phyloP scores from a whole-genome alignment of 192 early-diverging fungal species.

The Ambispora gerdemannii region DNA sequence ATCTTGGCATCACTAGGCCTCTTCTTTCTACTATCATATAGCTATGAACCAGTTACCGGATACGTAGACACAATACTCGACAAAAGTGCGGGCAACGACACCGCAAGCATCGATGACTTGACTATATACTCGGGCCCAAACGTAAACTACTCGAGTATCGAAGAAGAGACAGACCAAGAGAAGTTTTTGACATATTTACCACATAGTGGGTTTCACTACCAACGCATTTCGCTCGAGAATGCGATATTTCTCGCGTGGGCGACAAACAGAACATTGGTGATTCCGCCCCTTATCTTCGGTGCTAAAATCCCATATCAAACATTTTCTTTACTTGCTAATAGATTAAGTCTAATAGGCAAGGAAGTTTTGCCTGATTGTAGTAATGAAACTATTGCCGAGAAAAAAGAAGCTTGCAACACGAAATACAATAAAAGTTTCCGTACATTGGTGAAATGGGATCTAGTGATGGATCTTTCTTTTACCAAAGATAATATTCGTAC shows the following conservation, averaged over 20 bases:
- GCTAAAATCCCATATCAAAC: not conserved
- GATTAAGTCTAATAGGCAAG: not conserved
- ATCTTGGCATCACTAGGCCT: not conserved
- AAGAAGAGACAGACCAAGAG: not conserved
- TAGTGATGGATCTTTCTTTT: not conserved
- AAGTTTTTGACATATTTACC: conserved; percentile 41
- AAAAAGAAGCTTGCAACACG: not conserved
- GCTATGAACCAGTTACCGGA: not conserved
- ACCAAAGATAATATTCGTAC: not conserved
- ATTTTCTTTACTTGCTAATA: not conserved
- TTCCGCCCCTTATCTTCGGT: conserved; percentile 42
- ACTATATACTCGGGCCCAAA: not conserved
- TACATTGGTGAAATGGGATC: not conserved
- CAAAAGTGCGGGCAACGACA: not conserved
- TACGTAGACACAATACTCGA: not conserved
- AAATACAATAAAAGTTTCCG: not conserved
- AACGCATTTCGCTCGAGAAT: conserved; percentile 43
- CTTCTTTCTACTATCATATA: not conserved
- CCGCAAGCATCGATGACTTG: not conserved
- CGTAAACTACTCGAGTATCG: not conserved
- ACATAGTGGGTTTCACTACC: conserved; percentile 48
- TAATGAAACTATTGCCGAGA: not conserved
- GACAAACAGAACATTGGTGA: conserved; percentile 44
- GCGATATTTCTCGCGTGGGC: conserved; percentile 40
- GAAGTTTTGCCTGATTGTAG: not conserved